Evolutionary conservation across 106 monocot genomes (phyloP), one percentile per base, ranked within the genome.

Genomic region (Cymbidium sinense): DNA sequence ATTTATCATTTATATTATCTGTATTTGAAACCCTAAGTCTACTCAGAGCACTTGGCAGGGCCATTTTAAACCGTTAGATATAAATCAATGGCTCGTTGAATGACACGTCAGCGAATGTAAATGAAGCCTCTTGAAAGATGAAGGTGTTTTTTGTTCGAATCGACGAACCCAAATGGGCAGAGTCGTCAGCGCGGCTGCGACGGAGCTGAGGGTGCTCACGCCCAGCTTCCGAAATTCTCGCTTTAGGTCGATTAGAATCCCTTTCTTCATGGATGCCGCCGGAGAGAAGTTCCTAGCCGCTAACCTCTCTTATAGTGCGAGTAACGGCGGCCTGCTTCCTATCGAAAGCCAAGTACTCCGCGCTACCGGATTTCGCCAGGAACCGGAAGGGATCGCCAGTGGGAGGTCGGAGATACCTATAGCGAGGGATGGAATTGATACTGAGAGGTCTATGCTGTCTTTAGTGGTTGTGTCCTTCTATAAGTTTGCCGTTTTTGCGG

Each of bases 401-500:
- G 10, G 34, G 30, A 62, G 62, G 44, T 54, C 58, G 8, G 30
- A 78, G 74, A 17, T 43, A 11, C 36, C 64, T 43, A 25, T 44
- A 20, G 5, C 37, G 6, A 61, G 6, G 33, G 76, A 44, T 15
- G 11, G 33, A 15, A 34, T 34, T 2, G 19, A 76, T 69, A 20
- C 71, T 23, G 15, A 81, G 31, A 36, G 10, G 0, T 34, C 37
- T 27, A 29, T 30, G 10, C 58, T 79, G 77, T 23, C 51, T 28
- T 85, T 98, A 5, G 88, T 94, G 13, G 91, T 98, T 15, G 91
- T 98, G 4, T 94, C 94, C n/a, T 98, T 98, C 82, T 98, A 98
- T 65, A 79, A 83, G 70, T 98, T 98, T 33, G 89, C 96, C 1
- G 88, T 90, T 81, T 90, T 98, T 55, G 88, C 89, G 2, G 90